A percentile compares a stretch with the other conserved stretches of the same genome.
Conservation (phyloP, 2,329 filamentous ascomycete species). For the Phaeophleospora eucalypticola region DNA sequence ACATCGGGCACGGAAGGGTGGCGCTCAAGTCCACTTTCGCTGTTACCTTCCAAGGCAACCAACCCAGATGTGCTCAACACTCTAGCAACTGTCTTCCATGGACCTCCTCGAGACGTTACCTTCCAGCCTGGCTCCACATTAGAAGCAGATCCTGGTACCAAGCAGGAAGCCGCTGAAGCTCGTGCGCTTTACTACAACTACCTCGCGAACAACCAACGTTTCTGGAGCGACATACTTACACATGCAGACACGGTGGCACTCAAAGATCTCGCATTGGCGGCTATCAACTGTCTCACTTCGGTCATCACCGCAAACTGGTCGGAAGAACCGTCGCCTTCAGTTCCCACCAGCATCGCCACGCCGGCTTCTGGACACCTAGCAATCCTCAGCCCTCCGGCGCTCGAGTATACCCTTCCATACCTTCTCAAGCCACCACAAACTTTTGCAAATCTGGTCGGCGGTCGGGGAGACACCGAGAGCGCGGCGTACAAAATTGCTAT, state of each 20-base stretch:
- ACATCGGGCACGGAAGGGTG: slow-evolving; percentile 23
- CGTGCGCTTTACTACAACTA: slow-evolving; percentile 55
- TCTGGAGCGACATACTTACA: slow-evolving; percentile 51
- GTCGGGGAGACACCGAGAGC: slow-evolving; percentile 54
- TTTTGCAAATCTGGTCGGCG: slow-evolving; percentile 56
- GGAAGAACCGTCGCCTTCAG: slow-evolving; percentile 23
- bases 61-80: slow-evolving; percentile 53
- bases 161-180: slow-evolving; percentile 49
- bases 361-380: slow-evolving; percentile 46
- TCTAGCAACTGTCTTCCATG: slow-evolving; percentile 54
- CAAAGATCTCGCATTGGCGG: slow-evolving; percentile 53
- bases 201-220: slow-evolving; percentile 44
- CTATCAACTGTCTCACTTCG: slow-evolving; percentile 50
- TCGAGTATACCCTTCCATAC: slow-evolving; percentile 51
- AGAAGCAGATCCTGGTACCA: slow-evolving; percentile 31
- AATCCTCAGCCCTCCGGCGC: slow-evolving; percentile 49
- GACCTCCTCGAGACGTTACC: slow-evolving; percentile 40
- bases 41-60: slow-evolving; percentile 50
- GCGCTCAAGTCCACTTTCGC: slow-evolving; percentile 43
- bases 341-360: slow-evolving; percentile 37
- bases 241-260: slow-evolving; percentile 57
- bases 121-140: slow-evolving; percentile 22
- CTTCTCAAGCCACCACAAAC: slow-evolving; percentile 55
- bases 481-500: slow-evolving; percentile 55
- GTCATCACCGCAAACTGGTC: slow-evolving; percentile 55